These are phyloP conservation scores for Apiotrichum veenhuisii DNA, from an alignment of 1,284 basidiomycete genomes.

Conservation along the genomic window DNA sequence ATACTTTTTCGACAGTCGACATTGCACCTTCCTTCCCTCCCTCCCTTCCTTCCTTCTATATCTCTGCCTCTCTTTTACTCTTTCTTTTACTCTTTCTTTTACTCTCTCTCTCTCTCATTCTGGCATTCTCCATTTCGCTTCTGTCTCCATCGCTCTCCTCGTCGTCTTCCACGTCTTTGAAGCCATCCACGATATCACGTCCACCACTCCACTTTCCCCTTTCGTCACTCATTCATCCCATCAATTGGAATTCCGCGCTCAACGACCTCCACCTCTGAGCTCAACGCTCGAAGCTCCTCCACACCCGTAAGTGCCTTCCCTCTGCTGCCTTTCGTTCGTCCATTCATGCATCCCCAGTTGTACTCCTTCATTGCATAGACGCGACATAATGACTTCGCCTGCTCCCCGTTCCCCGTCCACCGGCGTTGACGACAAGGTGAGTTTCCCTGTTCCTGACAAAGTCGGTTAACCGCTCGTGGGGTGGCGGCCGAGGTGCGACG, in stretches of 20 bases:
- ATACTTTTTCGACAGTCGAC: not conserved
- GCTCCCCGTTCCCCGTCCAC: no score
- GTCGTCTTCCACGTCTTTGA: not conserved
- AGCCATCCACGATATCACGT: not conserved
- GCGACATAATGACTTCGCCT: no score
- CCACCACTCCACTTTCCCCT: not conserved
- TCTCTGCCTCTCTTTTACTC: not conserved
- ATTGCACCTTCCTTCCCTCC: not conserved
- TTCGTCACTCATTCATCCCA: not conserved
- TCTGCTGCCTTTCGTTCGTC: not conserved
- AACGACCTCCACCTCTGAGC: not conserved
- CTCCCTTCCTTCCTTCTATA: not conserved
- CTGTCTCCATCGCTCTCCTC: not conserved
- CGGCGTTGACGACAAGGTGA: not conserved
- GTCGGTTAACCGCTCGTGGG: no score
- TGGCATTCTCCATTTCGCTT: not conserved
- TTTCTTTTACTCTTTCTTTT: not conserved
- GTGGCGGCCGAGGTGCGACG: no score
- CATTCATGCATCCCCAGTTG: not conserved
- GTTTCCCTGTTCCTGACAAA: not conserved
- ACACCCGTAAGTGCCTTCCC: not conserved
- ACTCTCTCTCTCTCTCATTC: not conserved
- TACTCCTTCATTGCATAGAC: not conserved
- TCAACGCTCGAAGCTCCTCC: not conserved
- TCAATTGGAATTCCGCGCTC: not conserved